Conservation (phyloP, 2,329 filamentous ascomycete genomes). For the Microdochium paspali region DNA sequence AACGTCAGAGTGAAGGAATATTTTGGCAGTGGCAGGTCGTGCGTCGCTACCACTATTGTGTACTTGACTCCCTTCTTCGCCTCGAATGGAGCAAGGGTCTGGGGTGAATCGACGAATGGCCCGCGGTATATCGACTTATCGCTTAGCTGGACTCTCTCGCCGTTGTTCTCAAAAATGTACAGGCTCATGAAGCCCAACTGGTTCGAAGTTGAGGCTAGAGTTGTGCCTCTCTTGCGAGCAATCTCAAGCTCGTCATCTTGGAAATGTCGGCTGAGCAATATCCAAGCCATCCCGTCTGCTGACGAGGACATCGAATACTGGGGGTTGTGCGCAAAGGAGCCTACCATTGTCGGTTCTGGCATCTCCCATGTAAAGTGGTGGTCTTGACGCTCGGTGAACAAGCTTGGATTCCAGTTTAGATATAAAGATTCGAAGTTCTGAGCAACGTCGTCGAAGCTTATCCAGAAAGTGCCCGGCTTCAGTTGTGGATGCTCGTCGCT, state of each 20-base stretch:
- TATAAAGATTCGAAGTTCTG: constrained; percentile 96
- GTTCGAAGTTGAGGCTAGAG: constrained; percentile 32
- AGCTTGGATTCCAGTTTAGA: constrained; percentile 87
- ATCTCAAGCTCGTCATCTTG: constrained; percentile 55
- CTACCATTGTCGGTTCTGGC: constrained; percentile 32
- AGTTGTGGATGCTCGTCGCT: constrained; percentile 18
- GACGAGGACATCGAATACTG: constrained; percentile 62
- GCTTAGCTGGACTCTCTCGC: constrained; percentile 63
- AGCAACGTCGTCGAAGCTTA: constrained; percentile 75
- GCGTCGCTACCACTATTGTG: constrained; percentile 65
- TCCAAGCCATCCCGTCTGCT: constrained; percentile 60
- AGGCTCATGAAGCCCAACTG: constrained; percentile 79
- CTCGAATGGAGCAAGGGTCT: constrained; percentile 74
- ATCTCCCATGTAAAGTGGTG: constrained; percentile 81
- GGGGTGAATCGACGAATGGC: constrained; percentile 89
- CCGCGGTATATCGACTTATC: constrained; percentile 64
- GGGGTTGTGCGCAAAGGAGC: constrained; percentile 55
- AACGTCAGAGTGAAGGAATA: constrained; percentile 85
- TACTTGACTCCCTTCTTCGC: constrained; percentile 31
- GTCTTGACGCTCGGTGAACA: constrained; percentile 77
- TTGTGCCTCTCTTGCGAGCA: constrained; percentile 29
- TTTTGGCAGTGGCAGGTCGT: constrained; percentile 60
- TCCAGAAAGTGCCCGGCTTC: constrained; percentile 81
- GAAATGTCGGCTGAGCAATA: constrained; percentile 82
- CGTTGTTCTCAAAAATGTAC: constrained; percentile 65